A percentile compares a stretch with the other conserved stretches of the same genome.
Conservation (phyloP, 306 rosid species). For the Albizia julibrissin region DNA sequence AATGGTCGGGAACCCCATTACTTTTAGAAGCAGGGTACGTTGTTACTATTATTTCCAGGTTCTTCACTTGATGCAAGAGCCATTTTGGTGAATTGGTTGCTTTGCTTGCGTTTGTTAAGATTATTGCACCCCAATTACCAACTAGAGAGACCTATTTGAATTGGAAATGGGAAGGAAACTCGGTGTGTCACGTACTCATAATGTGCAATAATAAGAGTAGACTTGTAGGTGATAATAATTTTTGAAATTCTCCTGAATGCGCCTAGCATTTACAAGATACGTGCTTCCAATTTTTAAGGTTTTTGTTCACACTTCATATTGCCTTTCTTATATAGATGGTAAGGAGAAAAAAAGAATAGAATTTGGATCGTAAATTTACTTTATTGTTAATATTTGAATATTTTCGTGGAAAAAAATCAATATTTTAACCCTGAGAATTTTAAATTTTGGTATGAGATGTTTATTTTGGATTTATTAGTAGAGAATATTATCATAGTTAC, state of each 20-base stretch:
- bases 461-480: background rate
- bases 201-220: background rate
- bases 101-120: background rate
- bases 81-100: background rate
- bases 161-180: background rate
- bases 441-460: background rate
- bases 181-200: background rate
- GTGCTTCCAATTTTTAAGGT: background rate
- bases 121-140: background rate
- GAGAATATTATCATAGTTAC: background rate
- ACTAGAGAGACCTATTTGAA: background rate
- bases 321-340: no score
- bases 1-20: conserved; percentile 87
- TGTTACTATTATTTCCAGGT: background rate
- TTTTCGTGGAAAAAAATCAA: background rate
- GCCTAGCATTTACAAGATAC: background rate
- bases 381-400: background rate
- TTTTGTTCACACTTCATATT: background rate
- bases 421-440: background rate
- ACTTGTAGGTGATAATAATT: background rate
- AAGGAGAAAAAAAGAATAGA: background rate
- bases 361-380: background rate
- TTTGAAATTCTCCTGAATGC: background rate
- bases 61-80: background rate
- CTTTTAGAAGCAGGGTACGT: conserved; percentile 91